phyloP scores from a whole-genome alignment of 2,329 filamentous ascomycete genomes.

The Penicillium sp. region DNA sequence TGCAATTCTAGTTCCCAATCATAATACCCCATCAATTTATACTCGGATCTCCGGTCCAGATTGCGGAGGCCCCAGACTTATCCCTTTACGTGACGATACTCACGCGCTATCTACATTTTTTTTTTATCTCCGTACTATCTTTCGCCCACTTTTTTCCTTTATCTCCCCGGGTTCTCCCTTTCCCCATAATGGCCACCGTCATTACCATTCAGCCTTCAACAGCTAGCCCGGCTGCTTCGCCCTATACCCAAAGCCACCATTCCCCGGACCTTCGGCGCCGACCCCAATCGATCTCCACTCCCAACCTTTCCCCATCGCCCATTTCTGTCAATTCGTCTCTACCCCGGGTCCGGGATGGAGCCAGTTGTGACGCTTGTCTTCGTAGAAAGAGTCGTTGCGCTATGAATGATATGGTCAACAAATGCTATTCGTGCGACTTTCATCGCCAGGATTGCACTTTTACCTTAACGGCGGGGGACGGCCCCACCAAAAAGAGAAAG shows the following conservation, averaged over 20 bases:
- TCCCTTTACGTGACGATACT: slow-evolving; percentile 18
- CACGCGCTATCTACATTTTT: slow-evolving; percentile 13
- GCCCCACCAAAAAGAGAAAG: slow-evolving; percentile 41
- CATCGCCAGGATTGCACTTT: slow-evolving; percentile 48
- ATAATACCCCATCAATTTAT: not conserved
- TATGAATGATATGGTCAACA: slow-evolving; percentile 45
- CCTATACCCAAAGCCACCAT: slow-evolving; percentile 27
- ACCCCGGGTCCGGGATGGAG: slow-evolving; percentile 38
- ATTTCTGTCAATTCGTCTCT: slow-evolving; percentile 23
- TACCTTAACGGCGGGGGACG: slow-evolving; percentile 29
- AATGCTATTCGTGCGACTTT: slow-evolving; percentile 47
- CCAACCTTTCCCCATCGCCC: slow-evolving; percentile 26
- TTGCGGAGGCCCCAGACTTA: slow-evolving; percentile 8
- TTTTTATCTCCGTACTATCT: slow-evolving; percentile 11
- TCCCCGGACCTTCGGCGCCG: slow-evolving; percentile 26
- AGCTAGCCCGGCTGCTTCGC: slow-evolving; percentile 24
- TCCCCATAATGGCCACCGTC: slow-evolving; percentile 37
- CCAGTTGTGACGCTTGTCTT: slow-evolving; percentile 45
- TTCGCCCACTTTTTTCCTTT: not conserved
- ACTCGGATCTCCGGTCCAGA: not conserved
- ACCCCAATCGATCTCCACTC: slow-evolving; percentile 21
- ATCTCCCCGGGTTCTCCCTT: not conserved
- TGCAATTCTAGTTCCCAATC: not conserved
- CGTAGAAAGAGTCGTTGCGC: slow-evolving; percentile 44
- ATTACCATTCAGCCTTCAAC: slow-evolving; percentile 43